Percentiles rank a stretch among this genome's conserved stretches.
These are phyloP conservation scores for Aspergillus unguis DNA, from an alignment of 2,329 filamentous ascomycete species.

Conservation along the genomic window DNA sequence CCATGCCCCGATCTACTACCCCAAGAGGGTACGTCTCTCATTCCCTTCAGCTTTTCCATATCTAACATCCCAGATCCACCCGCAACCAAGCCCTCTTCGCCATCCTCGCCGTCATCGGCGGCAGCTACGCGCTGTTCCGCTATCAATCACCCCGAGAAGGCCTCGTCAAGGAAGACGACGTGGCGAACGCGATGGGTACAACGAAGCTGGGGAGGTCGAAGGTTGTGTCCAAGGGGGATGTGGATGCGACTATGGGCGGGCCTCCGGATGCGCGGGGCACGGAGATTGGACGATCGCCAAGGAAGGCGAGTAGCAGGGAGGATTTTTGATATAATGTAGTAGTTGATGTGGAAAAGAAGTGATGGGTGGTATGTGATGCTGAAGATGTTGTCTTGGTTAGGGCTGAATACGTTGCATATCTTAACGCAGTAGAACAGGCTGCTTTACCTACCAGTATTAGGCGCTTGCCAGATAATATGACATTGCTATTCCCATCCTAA, in stretches of 20 bases:
- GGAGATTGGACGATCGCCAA: slow-evolving; percentile 1
- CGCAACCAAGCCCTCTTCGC: neutral
- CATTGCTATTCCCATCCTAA: neutral
- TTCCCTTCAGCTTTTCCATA: too few species aligned
- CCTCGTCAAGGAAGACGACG: neutral
- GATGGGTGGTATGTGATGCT: neutral
- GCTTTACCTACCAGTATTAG: neutral
- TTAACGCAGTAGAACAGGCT: neutral
- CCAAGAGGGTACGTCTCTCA: neutral
- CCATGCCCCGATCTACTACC: neutral
- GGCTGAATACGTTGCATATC: too few species aligned
- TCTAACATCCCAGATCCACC: neutral
- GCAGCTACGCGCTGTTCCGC: neutral
- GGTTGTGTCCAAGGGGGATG: neutral
- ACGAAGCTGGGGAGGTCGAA: neutral
- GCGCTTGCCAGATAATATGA: too few species aligned
- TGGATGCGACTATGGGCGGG: neutral
- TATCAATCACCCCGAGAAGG: neutral
- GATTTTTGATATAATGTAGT: neutral
- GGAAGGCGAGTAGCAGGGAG: neutral
- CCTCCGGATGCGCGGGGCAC: neutral
- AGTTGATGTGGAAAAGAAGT: neutral
- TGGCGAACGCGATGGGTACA: neutral
- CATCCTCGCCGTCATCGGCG: neutral
- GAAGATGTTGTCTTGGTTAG: too few species aligned